Conservation (phyloP, 768 basidiomycete genomes). For the Suillus weaverae region DNA sequence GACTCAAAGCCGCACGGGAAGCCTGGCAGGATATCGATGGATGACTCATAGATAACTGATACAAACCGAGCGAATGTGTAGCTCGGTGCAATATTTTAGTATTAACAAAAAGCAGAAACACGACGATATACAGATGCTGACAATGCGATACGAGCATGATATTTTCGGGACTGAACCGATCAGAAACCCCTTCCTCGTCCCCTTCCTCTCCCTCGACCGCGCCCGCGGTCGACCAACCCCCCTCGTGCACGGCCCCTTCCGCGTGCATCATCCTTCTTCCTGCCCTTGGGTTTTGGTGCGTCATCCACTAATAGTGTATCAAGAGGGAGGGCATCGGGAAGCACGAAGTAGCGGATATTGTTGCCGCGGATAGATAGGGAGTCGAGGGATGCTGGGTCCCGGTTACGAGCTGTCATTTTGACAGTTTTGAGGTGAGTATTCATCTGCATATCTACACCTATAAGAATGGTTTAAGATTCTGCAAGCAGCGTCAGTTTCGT, state of each 20-base stretch:
- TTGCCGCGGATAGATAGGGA: constrained; percentile 93
- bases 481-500: neutral
- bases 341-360: constrained; percentile 93
- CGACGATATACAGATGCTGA: constrained; percentile 8
- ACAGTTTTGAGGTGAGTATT: constrained; percentile 98
- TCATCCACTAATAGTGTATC: constrained; percentile 98
- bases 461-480: constrained; percentile 9
- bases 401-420: constrained; percentile 92
- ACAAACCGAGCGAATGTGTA: constrained; percentile 22
- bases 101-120: constrained; percentile 17
- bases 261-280: constrained; percentile 83
- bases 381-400: constrained; percentile 85
- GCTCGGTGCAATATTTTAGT: constrained; percentile 24
- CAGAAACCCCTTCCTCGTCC: constrained; percentile 47
- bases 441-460: constrained; percentile 99
- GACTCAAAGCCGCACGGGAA: neutral
- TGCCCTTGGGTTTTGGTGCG: constrained; percentile 91
- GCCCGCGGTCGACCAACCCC: constrained; percentile 48
- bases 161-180: constrained; percentile 2
- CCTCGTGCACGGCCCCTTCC: constrained; percentile 59
- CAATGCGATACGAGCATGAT: constrained; percentile 8
- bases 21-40: neutral
- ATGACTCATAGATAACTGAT: constrained; percentile 3
- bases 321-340: constrained; percentile 95
- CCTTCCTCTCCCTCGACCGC: constrained; percentile 57